Evolutionary conservation across 2,329 filamentous ascomycete genomes (phyloP).

Genomic region (Talaromyces sp.): DNA sequence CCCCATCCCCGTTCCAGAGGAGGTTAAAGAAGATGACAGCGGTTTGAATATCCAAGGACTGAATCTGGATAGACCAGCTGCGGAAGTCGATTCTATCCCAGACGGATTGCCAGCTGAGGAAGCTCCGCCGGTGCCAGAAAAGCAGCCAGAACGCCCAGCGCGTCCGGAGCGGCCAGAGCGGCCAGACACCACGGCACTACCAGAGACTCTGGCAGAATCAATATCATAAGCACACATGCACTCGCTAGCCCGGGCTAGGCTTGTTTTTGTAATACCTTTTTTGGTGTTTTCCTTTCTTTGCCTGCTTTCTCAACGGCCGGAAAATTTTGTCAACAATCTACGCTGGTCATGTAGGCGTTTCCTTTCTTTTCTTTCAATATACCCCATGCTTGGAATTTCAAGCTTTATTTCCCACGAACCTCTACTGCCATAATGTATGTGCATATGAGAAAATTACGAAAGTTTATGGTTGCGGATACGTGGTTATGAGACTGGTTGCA

Average conservation of each 20-base stretch:
- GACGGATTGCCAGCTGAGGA: slow-evolving; percentile 10
- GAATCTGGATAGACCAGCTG: slow-evolving; percentile 22
- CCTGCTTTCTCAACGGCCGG: not conserved
- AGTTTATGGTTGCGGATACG: not conserved
- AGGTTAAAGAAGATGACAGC: slow-evolving; percentile 21
- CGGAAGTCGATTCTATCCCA: slow-evolving; percentile 15
- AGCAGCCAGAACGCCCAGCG: slow-evolving; percentile 1
- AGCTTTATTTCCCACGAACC: not conserved
- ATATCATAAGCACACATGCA: not conserved
- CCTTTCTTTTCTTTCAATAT: not conserved
- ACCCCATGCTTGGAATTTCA: slow-evolving; percentile 2
- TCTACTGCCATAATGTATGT: slow-evolving; percentile 7
- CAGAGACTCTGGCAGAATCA: slow-evolving; percentile 22
- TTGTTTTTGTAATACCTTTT: not conserved
- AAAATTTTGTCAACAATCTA: not conserved
- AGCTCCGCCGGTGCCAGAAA: slow-evolving; percentile 5
- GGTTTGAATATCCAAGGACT: slow-evolving; percentile 32
- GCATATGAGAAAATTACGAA: slow-evolving; percentile 7
- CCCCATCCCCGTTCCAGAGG: not conserved
- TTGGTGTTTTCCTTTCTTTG: not conserved
- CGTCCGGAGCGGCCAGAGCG: slow-evolving; percentile 6
- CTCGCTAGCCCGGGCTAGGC: not conserved
- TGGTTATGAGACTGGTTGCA: not conserved
- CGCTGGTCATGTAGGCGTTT: not conserved
- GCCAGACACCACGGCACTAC: slow-evolving; percentile 22